Conservation (phyloP, 2,329 filamentous ascomycete genomes). For the Phoma sp. region DNA sequence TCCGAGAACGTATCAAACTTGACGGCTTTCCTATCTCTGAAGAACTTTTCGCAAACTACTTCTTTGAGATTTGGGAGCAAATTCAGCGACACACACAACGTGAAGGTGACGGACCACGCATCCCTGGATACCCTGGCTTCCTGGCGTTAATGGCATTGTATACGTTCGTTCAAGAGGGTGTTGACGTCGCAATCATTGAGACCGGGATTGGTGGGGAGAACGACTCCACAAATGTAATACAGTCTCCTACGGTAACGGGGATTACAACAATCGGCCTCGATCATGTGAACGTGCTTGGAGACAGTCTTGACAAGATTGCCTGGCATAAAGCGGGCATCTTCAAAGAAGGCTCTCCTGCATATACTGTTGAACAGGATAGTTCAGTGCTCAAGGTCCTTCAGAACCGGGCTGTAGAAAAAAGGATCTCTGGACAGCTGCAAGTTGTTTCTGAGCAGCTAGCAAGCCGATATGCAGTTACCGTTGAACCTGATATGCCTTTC, state of each 20-base stretch:
- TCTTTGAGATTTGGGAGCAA: constrained; percentile 45
- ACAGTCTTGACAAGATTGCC: constrained; percentile 70
- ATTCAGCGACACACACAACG: constrained; percentile 69
- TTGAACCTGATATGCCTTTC: neutral
- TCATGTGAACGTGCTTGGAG: constrained; percentile 69
- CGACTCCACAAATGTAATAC: constrained; percentile 71
- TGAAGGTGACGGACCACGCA: constrained; percentile 2
- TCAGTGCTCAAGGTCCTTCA: constrained; percentile 15
- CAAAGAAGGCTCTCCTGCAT: constrained; percentile 66
- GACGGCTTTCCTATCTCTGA: constrained; percentile 26
- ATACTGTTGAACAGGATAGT: constrained; percentile 16
- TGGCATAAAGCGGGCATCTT: constrained; percentile 80
- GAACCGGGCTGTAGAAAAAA: constrained; percentile 22
- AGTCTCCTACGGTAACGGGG: constrained; percentile 64
- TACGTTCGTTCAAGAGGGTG: constrained; percentile 68
- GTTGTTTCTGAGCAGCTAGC: neutral
- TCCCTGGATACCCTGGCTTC: constrained; percentile 74
- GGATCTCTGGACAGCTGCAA: neutral
- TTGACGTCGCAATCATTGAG: constrained; percentile 71
- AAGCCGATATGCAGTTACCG: neutral
- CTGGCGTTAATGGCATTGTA: constrained; percentile 64
- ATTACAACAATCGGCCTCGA: constrained; percentile 75
- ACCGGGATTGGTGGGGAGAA: constrained; percentile 65
- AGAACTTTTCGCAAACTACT: constrained; percentile 57
- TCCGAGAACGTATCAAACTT: constrained; percentile 49